A percentile compares a stretch with the other conserved stretches of the same genome.
Conservation (phyloP, 345 rosid genomes). For the Syzygium aromaticum region DNA sequence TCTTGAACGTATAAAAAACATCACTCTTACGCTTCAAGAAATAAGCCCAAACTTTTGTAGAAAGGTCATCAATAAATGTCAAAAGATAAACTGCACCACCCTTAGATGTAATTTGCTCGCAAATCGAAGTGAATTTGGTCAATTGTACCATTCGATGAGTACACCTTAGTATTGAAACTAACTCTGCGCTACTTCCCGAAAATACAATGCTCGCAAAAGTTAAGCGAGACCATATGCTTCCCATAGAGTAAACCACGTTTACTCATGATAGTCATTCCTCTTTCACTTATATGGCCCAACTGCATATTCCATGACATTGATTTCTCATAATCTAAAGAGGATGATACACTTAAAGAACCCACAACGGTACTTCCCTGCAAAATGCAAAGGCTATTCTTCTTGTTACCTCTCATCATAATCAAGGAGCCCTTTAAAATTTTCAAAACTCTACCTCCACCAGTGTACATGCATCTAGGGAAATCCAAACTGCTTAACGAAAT, state of each 20-base stretch:
- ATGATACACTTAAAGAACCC: not conserved
- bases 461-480: too few species aligned
- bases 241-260: too few species aligned
- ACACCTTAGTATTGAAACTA: not conserved
- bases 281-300: not conserved
- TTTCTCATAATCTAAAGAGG: not conserved
- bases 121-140: not conserved
- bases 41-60: not conserved
- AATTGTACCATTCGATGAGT: not conserved
- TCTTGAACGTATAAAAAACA: not conserved
- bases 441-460: too few species aligned
- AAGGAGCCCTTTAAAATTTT: too few species aligned
- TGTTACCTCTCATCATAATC: not conserved
- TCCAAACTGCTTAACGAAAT: too few species aligned
- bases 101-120: too few species aligned
- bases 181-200: not conserved
- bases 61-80: not conserved
- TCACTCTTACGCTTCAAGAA: not conserved
- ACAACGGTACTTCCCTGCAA: too few species aligned
- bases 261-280: not conserved
- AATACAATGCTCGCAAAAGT: not conserved
- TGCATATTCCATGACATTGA: not conserved
- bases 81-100: not conserved
- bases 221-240: too few species aligned
- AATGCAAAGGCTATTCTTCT: not conserved